These are phyloP conservation scores for Coniochaeta pulveracea DNA, from an alignment of 2,329 filamentous ascomycete genomes.

Conservation along the genomic window DNA sequence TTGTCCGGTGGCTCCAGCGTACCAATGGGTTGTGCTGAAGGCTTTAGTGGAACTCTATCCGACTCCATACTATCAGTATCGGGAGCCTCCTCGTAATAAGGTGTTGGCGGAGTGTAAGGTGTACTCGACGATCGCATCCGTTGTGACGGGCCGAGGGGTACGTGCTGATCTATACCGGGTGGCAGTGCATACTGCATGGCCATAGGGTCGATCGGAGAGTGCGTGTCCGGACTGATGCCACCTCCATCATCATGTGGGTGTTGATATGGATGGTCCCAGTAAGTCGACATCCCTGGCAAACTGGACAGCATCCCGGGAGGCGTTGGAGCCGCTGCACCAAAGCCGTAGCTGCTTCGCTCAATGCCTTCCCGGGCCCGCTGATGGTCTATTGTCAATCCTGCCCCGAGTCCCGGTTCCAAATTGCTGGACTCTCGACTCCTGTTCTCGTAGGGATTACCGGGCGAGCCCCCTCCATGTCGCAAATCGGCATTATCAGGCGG, in stretches of 20 bases:
- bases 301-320: slow-evolving; percentile 21
- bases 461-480: background rate
- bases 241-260: slow-evolving; percentile 22
- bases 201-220: slow-evolving; percentile 42
- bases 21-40: slow-evolving; percentile 43
- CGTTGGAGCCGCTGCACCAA: slow-evolving; percentile 6
- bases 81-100: slow-evolving; percentile 29
- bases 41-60: slow-evolving; percentile 46
- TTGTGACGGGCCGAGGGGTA: slow-evolving; percentile 13
- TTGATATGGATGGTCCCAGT: slow-evolving; percentile 39
- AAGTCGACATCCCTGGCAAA: slow-evolving; percentile 33
- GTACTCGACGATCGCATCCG: slow-evolving; percentile 11
- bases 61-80: slow-evolving; percentile 37
- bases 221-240: slow-evolving; percentile 20
- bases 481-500: slow-evolving; percentile 13
- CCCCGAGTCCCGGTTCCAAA: too few species aligned
- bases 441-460: slow-evolving; percentile 4
- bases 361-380: background rate
- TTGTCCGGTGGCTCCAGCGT: slow-evolving; percentile 27
- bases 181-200: slow-evolving; percentile 44
- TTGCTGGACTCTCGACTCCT: too few species aligned
- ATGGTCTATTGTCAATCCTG: background rate
- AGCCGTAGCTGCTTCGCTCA: background rate
- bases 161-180: slow-evolving; percentile 31
- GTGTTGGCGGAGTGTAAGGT: slow-evolving; percentile 19